Percentiles rank a stretch among this genome's conserved stretches.
Evolutionary conservation across 371 early-diverging fungal species (phyloP).

Genomic region (Mucor saturninus): DNA sequence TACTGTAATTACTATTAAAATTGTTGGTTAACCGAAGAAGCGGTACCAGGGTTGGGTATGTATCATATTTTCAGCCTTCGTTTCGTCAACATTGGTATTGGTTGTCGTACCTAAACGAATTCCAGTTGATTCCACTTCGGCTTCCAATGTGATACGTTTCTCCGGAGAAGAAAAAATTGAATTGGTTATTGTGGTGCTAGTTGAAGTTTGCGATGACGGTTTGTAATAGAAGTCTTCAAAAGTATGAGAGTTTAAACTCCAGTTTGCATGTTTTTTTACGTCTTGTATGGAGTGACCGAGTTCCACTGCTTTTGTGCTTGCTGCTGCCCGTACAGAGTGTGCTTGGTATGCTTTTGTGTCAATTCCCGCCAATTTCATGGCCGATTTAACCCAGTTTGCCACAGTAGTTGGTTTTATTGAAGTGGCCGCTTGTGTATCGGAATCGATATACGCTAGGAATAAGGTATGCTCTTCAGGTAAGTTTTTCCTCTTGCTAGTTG

Average conservation of each 20-base stretch:
- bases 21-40: no score
- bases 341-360: slow-evolving; percentile 1
- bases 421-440: background rate
- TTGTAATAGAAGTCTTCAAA: slow-evolving; percentile 17
- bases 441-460: slow-evolving; percentile 7
- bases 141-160: slow-evolving; percentile 15
- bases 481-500: background rate
- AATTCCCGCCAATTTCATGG: slow-evolving; percentile 13
- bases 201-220: background rate
- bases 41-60: no score
- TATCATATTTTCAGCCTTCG: no score
- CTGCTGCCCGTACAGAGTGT: slow-evolving; percentile 6
- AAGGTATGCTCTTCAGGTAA: slow-evolving; percentile 10
- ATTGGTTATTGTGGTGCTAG: slow-evolving; percentile 1
- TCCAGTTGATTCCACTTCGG: slow-evolving; percentile 9
- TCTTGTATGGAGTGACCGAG: background rate
- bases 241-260: slow-evolving; percentile 12
- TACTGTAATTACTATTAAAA: no score
- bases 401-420: slow-evolving; percentile 5
- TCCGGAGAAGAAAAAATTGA: slow-evolving; percentile 18
- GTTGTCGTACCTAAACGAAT: slow-evolving; percentile 1
- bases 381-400: slow-evolving; percentile 7
- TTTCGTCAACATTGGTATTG: background rate
- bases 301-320: slow-evolving; percentile 17
- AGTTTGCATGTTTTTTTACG: slow-evolving; percentile 19